Base-by-base conservation (phyloP, 768 basidiomycete species). In the Serpula lacrymans region DNA sequence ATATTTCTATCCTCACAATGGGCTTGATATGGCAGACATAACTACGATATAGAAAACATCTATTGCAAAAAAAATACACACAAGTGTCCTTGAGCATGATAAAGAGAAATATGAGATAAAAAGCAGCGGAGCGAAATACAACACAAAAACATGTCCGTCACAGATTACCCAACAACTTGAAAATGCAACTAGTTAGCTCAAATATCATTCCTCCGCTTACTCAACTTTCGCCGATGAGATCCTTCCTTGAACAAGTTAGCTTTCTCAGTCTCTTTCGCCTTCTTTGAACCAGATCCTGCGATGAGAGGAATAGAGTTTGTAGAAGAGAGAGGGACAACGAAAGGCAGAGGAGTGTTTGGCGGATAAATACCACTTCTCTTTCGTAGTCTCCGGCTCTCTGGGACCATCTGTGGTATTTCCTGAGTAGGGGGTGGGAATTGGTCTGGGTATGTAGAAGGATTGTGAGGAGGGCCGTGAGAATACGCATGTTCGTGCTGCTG, bases 191-290 rank as follows among this genome's bases (percentile, higher is more conserved):
- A 27, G 38, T 36, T 35, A 38, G 46, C 39, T 59, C 18, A 45
- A 38, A 37, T 40, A 49, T 57, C 49, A 43, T 37, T 37, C 48
- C 53, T 62, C 51, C 60, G 62, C 51, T 62, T 62, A 50, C 60
- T 62, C 46, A 62, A 43, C 46, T 33, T 62, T 55, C 60, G 62
- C 39, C 59, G 54, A 45, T 49, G 59, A 30, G 39, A 37, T 48
- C 37, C 51, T 46, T 60, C 54, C 41, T 53, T 57, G 29, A n/a
- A n/a, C n/a, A n/a, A n/a, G n/a, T n/a, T n/a, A n/a, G 35, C 45
- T 38, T 44, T 45, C 36, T 50, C 47, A 24, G 12, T 36, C 30
- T 53, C 55, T 12, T 47, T 43, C 21, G 10, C 48, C 49, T 24
- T 31, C 40, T 48, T 48, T 22, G 43, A 24, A 25, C 32, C 31